Evolutionary conservation across 2,329 filamentous ascomycete genomes (phyloP).

Genomic region (Keithomyces neogunnii): DNA sequence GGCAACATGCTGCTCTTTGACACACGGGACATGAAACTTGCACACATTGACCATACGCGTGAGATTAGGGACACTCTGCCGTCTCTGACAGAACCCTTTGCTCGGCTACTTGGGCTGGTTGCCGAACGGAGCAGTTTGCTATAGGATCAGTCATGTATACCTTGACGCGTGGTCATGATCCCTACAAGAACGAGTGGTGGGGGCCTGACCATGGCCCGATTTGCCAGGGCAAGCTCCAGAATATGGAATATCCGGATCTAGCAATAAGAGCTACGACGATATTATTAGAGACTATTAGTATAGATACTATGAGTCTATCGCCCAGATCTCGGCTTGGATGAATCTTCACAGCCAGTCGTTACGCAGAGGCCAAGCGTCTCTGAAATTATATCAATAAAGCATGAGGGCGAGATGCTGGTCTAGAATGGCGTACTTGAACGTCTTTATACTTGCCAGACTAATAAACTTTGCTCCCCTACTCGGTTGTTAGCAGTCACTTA

Average conservation of each 20-base stretch:
- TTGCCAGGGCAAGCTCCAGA: conserved; percentile 4
- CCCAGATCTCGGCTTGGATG: conserved; percentile 1
- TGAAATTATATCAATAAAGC: background rate
- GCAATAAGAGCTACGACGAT: conserved; percentile 2
- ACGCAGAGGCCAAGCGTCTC: conserved; percentile 1
- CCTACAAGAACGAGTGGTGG: conserved; percentile 6
- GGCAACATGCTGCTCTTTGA: conserved; percentile 7
- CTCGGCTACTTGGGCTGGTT: conserved; percentile 7
- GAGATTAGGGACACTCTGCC: background rate
- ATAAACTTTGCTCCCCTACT: background rate
- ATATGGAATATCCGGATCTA: conserved; percentile 6
- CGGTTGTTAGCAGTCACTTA: too few relatives aligned
- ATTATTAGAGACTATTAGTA: conserved; percentile 8
- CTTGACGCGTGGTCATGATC: conserved; percentile 7
- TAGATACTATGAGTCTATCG: conserved; percentile 7
- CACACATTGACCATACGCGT: conserved; percentile 2
- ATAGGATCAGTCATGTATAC: conserved; percentile 8
- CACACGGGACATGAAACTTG: conserved; percentile 4
- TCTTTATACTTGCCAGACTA: background rate
- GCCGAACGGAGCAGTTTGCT: conserved; percentile 8
- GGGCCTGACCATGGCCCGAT: conserved; percentile 5
- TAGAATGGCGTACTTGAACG: conserved; percentile 1
- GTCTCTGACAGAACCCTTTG: conserved; percentile 7
- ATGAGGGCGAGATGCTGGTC: conserved; percentile 2
- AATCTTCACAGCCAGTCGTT: background rate